Conservation (phyloP, 2,329 filamentous ascomycete genomes). For the Metarhizium sp. region DNA sequence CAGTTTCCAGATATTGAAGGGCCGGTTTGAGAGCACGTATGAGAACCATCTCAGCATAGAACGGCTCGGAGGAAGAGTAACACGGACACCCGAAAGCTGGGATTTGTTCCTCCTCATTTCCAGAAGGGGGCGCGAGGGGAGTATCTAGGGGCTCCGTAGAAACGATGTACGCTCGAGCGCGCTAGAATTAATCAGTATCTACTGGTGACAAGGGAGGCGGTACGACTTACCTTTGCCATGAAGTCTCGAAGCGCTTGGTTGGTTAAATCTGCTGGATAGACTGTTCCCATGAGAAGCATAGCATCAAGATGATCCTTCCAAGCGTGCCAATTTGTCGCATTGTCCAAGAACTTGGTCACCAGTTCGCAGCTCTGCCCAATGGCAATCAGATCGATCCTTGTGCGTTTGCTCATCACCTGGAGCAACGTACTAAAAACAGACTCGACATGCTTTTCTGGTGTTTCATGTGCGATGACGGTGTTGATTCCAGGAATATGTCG, state of each 20-base stretch:
- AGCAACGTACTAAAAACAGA: constrained; percentile 60
- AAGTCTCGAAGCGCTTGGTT: constrained; percentile 39
- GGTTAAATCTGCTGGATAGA: constrained; percentile 28
- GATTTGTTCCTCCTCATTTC: constrained; percentile 33
- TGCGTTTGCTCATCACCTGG: constrained; percentile 34
- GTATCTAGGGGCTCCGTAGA: constrained; percentile 41
- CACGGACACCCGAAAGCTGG: constrained; percentile 52
- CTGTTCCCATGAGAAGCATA: constrained; percentile 41
- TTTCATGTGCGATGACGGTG: constrained; percentile 49
- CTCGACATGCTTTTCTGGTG: constrained; percentile 49
- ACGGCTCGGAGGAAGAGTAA: constrained; percentile 56
- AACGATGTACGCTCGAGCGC: constrained; percentile 51
- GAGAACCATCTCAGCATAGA: constrained; percentile 54
- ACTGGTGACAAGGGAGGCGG: constrained; percentile 8
- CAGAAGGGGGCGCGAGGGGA: constrained; percentile 42
- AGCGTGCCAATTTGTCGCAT: constrained; percentile 38
- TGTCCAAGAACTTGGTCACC: constrained; percentile 48
- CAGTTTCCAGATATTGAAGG: constrained; percentile 51
- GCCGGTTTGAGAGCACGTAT: constrained; percentile 43
- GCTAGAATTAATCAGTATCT: constrained; percentile 26
- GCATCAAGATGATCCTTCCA: constrained; percentile 35
- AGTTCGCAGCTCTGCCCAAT: constrained; percentile 57
- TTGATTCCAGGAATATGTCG: constrained; percentile 48
- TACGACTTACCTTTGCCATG: constrained; percentile 35
- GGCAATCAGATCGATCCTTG: constrained; percentile 60